Conservation (phyloP, 2,329 filamentous ascomycete species). For the Pleurostoma richardsiae region DNA sequence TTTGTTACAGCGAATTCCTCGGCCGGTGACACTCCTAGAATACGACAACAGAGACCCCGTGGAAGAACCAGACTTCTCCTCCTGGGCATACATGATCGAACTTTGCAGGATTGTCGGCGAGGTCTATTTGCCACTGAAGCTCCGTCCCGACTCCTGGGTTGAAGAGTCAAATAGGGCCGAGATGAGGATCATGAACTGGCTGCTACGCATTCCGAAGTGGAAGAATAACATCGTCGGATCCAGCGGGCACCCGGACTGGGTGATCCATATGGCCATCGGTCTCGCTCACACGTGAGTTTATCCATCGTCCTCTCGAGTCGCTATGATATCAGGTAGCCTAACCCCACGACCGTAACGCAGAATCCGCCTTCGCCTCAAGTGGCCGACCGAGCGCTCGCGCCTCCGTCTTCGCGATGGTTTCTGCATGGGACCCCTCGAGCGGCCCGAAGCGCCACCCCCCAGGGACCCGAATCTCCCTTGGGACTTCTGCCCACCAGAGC, state of each 20-base stretch:
- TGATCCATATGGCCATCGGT: constrained; percentile 28
- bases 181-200: constrained; percentile 29
- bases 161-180: constrained; percentile 25
- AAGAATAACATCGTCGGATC: constrained; percentile 31
- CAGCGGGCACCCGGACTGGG: constrained; percentile 27
- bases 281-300: constrained; percentile 27
- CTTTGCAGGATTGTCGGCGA: constrained; percentile 25
- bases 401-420: constrained; percentile 23
- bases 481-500: constrained; percentile 20
- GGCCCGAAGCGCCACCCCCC: constrained; percentile 16
- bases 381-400: constrained; percentile 15
- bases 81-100: constrained; percentile 31
- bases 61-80: constrained; percentile 28
- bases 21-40: constrained; percentile 22
- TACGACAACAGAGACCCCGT: constrained; percentile 28
- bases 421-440: constrained; percentile 16
- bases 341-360: constrained; percentile 6
- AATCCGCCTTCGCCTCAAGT: constrained; percentile 19
- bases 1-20: constrained; percentile 22
- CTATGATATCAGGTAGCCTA: too few relatives aligned
- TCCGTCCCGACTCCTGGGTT: constrained; percentile 14
- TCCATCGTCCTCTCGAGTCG: constrained; percentile 4
- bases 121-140: constrained; percentile 20
- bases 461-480: constrained; percentile 20
- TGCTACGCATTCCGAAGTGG: constrained; percentile 29